Base-by-base conservation (phyloP, 2,329 filamentous ascomycete species). In the Sporothrix protearum region DNA sequence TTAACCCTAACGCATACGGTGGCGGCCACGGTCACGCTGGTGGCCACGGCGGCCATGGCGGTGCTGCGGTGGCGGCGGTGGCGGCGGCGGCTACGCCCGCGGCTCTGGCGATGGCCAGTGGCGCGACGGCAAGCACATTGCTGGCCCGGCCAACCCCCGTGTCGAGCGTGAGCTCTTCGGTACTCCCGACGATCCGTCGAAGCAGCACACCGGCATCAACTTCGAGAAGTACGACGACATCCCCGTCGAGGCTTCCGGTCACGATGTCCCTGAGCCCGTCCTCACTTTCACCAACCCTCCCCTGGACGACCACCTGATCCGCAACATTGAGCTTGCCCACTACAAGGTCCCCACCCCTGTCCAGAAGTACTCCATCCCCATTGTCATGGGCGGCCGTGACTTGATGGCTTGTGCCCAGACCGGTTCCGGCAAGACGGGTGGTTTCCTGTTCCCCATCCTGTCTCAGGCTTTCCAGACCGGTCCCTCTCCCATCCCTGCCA, bases 161-260 rank as follows among this genome's bases (percentile, higher is more conserved):
- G 76, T 97, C 63, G 96, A 99, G 88, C 94, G 94, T 77, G 96
- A 99, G 80, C 91, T 99, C 69, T 99, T 97, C 81, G 96, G 96
- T 79, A 86, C 91, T 68, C 85, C 91, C 77, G 95, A 98, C 81
- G 96, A 98, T 79, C 93, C 95, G 75, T 89, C 91, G 76, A 98
- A 97, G 87, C 92, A 97, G 82, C 92, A 96, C 79, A 97, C 94
- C 45, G 96, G 96, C 83, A 98, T 99, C 91, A 99, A 99, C 88
- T 99, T 99, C 81, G 91, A 97, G 85, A 99, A 99, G 87, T 99
- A 99, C 84, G 96, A 99, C 80, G 96, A 99, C 82, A 99, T 99
- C 76, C 96, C 96, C 71, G 96, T 99, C 75, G 96, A 98, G 84
- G 96, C 96, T 75, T 97, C 95, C 73, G 96, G 96, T 73, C 91